These are phyloP conservation scores for Laguncularia racemosa DNA, from an alignment of 345 rosid genomes.

Conservation along the genomic window DNA sequence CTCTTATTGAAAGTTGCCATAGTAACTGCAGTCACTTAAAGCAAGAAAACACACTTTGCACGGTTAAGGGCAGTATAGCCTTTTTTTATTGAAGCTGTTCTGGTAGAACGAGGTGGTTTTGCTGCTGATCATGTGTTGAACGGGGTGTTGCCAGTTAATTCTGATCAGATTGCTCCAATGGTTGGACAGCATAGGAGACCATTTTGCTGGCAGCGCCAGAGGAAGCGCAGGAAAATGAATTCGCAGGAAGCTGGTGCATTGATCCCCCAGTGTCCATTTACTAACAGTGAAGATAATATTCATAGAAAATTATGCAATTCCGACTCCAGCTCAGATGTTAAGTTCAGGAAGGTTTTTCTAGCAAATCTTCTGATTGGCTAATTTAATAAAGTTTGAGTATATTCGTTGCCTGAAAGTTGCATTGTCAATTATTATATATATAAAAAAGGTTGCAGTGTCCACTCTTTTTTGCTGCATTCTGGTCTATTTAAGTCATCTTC, in stretches of 20 bases:
- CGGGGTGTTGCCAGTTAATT: conserved; percentile 9
- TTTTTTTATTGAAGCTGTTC: not conserved
- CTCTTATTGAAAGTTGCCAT: conserved; percentile 8
- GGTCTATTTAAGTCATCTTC: too few relatives aligned
- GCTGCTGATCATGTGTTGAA: conserved; percentile 2
- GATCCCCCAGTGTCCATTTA: not conserved
- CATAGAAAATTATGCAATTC: not conserved
- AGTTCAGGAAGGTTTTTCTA: conserved; percentile 16
- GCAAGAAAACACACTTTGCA: too few relatives aligned
- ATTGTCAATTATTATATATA: too few relatives aligned
- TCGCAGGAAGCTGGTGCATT: conserved; percentile 10
- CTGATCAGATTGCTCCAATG: conserved; percentile 5
- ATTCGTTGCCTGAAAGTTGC: too few relatives aligned
- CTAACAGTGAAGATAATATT: conserved; percentile 4
- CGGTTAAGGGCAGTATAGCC: too few relatives aligned
- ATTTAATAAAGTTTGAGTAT: too few relatives aligned
- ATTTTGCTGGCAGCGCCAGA: conserved; percentile 30
- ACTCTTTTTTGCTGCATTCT: too few relatives aligned
- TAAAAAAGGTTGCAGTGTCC: too few relatives aligned
- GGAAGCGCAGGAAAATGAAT: conserved; percentile 13
- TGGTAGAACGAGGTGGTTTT: conserved; percentile 2
- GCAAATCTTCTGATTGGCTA: too few relatives aligned
- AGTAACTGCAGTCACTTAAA: not conserved
- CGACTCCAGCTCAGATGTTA: conserved; percentile 5
- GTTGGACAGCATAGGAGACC: conserved; percentile 23